A percentile compares a stretch with the other conserved stretches of the same genome.
Conservation (phyloP, 208 protist species). For the Crithidia thermophila region DNA sequence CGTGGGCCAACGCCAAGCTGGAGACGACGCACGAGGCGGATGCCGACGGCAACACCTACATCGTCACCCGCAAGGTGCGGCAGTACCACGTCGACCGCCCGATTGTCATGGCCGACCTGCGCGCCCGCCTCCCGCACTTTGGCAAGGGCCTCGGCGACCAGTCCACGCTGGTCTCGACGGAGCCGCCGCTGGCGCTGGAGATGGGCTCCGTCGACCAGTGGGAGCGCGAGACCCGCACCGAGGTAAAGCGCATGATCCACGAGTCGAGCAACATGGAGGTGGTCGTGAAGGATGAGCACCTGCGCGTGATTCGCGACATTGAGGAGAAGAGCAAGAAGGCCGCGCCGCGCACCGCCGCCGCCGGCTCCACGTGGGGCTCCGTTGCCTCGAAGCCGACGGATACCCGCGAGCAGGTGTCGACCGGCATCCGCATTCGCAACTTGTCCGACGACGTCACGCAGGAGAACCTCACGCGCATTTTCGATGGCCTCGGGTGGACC, state of each 20-base stretch:
- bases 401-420: conserved; percentile 43
- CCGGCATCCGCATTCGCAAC: conserved; percentile 79
- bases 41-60: conserved; percentile 58
- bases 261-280: conserved; percentile 57
- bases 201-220: conserved; percentile 75
- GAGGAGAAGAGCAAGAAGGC: conserved; percentile 54
- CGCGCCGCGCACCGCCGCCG: conserved; percentile 21
- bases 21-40: conserved; percentile 43
- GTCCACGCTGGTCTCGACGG: conserved; percentile 48
- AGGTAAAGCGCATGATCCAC: conserved; percentile 77
- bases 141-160: conserved; percentile 53
- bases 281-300: conserved; percentile 62
- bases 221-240: conserved; percentile 70
- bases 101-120: conserved; percentile 52
- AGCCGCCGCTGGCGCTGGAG: conserved; percentile 78
- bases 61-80: conserved; percentile 73
- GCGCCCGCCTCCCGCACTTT: conserved; percentile 53
- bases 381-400: conserved; percentile 35
- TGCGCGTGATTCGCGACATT: conserved; percentile 43
- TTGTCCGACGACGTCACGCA: conserved; percentile 81
- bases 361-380: conserved; percentile 53
- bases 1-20: conserved; percentile 75
- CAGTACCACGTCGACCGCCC: conserved; percentile 62
- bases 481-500: conserved; percentile 51
- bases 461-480: conserved; percentile 78